Evolutionary conservation across 768 basidiomycete genomes (phyloP), one percentile per base, ranked within the genome.

Genomic region (Trametes coccinea): DNA sequence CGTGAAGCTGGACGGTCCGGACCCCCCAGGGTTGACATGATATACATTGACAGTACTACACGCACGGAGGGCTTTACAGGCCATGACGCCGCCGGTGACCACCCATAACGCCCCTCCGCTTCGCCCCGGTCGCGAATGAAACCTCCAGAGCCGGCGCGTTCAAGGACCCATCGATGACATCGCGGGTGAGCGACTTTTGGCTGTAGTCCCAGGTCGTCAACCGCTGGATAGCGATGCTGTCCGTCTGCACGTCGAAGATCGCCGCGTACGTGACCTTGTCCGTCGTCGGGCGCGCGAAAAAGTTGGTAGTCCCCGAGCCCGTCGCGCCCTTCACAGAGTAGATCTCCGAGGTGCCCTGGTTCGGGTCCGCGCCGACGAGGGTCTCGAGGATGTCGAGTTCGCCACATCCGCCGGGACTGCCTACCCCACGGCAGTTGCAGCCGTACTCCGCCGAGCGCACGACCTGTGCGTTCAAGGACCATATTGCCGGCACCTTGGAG

Each of bases 401-500:
- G 53, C 70, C 71, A 59, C 71, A 72, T 17, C 68, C 69, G 33
- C 55, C 53, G 2, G 54, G 46, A 43, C 34, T 37, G 34, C 71
- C 71, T 50, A 53, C 55, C n/a, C 69, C 69, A 45, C 71, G 71
- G 70, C 71, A 72, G 67, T 72, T 72, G 67, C 71, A 72, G 59
- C 71, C 71, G 64, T 72, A 72, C 60, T 72, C 67, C 17, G 71
- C 71, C 13, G 69, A 54, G 56, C 70, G 68, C 43, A 70, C 70
- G 55, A 72, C 64, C 53, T 72, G 71, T 37, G 61, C 69, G 63
- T 71, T 70, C 30, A 72, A 66, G 8, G 62, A 63, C 71, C 71
- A 72, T 62, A 72, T 66, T 44, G 70, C 70, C 59, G 71, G 69
- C n/a, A 67, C 59, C 43, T 63, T 60, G 34, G 50, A 22, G 8